Percentiles rank a stretch among this genome's conserved stretches.
These are phyloP conservation scores for Hypoxylon sp. DNA, from an alignment of 2,329 filamentous ascomycete species.

Conservation along the genomic window DNA sequence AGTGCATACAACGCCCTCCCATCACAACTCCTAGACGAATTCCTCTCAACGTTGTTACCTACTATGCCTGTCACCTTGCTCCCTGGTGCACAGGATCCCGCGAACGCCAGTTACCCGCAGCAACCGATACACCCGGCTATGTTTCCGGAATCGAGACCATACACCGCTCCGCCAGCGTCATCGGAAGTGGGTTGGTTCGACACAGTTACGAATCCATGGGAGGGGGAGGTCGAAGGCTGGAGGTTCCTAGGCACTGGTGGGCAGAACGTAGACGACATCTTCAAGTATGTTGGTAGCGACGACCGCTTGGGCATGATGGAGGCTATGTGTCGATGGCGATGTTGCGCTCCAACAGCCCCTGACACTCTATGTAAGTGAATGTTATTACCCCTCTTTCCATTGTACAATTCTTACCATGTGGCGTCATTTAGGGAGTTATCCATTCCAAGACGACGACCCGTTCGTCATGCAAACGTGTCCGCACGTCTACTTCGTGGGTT, in stretches of 20 bases:
- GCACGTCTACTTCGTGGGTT: constrained; percentile 91
- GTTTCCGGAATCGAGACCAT: constrained; percentile 83
- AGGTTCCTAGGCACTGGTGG: constrained; percentile 88
- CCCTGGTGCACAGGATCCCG: constrained; percentile 86
- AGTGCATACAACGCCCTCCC: constrained; percentile 89
- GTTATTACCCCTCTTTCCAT: background rate
- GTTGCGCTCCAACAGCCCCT: constrained; percentile 91
- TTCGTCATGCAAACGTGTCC: constrained; percentile 89
- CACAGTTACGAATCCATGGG: constrained; percentile 92
- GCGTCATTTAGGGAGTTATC: constrained; percentile 81
- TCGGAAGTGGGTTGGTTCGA: constrained; percentile 82
- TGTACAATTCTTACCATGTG: background rate
- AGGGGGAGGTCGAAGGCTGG: constrained; percentile 92
- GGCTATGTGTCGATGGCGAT: constrained; percentile 91
- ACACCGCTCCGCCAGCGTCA: constrained; percentile 66
- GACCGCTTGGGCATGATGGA: constrained; percentile 92
- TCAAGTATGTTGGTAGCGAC: constrained; percentile 87
- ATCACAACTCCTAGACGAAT: constrained; percentile 85
- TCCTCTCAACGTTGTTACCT: constrained; percentile 85
- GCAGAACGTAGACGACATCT: constrained; percentile 93
- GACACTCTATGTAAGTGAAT: constrained; percentile 87
- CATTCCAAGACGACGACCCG: constrained; percentile 93
- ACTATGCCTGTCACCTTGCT: constrained; percentile 90
- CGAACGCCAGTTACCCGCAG: constrained; percentile 90
- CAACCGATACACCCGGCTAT: constrained; percentile 94